phyloP scores from a whole-genome alignment of 1,139 yeast genomes.

The Trichomonascaceae sp. region DNA sequence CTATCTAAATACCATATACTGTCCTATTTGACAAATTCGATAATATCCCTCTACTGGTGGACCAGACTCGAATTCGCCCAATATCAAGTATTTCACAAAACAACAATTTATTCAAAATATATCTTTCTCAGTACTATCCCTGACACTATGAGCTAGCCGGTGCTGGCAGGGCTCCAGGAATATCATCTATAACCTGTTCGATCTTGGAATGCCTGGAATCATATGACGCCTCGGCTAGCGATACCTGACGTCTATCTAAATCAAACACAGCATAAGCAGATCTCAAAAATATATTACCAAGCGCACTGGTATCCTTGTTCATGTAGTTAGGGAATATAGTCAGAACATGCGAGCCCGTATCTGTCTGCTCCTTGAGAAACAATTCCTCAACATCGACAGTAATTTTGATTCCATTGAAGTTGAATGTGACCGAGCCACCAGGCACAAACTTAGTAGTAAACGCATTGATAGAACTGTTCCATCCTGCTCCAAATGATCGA shows the following conservation, averaged over 20 bases:
- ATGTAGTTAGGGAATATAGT: conserved; percentile 21
- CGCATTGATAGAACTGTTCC: conserved; percentile 15
- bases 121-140: too few relatives aligned
- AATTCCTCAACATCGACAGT: conserved; percentile 21
- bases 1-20: too few relatives aligned
- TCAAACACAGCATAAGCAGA: conserved; percentile 68
- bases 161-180: conserved; percentile 17
- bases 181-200: conserved; percentile 16
- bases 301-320: conserved; percentile 25
- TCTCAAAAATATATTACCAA: conserved; percentile 67
- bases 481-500: conserved; percentile 12
- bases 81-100: too few relatives aligned
- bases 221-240: conserved; percentile 55
- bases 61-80: too few relatives aligned
- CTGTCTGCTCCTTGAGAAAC: conserved; percentile 15
- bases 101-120: too few relatives aligned
- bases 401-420: conserved; percentile 17
- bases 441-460: conserved; percentile 17
- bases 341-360: conserved; percentile 14
- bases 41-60: too few relatives aligned
- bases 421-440: conserved; percentile 15
- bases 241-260: conserved; percentile 52
- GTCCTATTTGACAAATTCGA: too few relatives aligned
- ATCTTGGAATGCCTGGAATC: conserved; percentile 21
- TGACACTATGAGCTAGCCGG: not conserved